A percentile compares a stretch with the other conserved stretches of the same genome.
Evolutionary conservation across 2,329 filamentous ascomycete species (phyloP).

Genomic region (Alternaria sp.): DNA sequence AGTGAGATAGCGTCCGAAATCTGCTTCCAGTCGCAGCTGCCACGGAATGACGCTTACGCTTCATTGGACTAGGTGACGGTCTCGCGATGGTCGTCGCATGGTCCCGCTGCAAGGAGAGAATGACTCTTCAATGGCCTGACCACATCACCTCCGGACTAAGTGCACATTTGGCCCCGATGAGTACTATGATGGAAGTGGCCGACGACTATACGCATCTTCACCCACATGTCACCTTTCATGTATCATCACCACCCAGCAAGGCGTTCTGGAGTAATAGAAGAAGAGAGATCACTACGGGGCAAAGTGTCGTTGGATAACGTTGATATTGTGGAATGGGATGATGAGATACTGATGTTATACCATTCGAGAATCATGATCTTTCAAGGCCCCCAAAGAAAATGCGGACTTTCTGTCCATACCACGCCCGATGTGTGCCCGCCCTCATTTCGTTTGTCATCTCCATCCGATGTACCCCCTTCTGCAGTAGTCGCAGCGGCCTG

Average conservation of each 20-base stretch:
- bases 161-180: not conserved
- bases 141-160: not conserved
- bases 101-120: not conserved
- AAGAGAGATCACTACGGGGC: not conserved
- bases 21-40: not conserved
- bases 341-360: not conserved
- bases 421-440: not conserved
- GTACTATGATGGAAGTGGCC: not conserved
- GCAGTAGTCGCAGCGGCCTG: not conserved
- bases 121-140: not conserved
- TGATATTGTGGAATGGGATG: not conserved
- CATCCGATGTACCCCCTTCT: too few species aligned
- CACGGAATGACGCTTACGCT: not conserved
- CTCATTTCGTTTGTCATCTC: not conserved
- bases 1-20: too few species aligned
- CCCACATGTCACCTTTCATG: constrained; percentile 2
- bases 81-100: too few species aligned
- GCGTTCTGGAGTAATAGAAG: constrained; percentile 4
- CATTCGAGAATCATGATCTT: not conserved
- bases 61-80: too few species aligned
- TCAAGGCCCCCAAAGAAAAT: not conserved
- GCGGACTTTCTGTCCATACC: not conserved
- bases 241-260: constrained; percentile 12
- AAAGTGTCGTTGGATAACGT: not conserved
- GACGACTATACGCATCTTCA: not conserved